These are phyloP conservation scores for Persicaria maculosa DNA, from an alignment of 148 eudicot genomes.

Conservation along the genomic window DNA sequence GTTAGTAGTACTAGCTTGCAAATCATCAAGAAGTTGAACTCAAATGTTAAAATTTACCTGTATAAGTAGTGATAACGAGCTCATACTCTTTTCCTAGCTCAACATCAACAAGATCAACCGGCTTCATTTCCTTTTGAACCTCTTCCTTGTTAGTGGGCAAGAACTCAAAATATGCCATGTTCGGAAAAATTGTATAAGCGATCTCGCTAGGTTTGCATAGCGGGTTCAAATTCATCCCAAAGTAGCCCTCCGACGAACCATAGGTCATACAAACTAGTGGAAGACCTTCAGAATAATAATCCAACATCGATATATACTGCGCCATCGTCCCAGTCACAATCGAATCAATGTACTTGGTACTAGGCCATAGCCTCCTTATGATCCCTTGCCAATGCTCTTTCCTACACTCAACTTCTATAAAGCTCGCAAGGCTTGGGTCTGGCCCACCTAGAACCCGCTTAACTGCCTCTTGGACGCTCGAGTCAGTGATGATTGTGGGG, in stretches of 20 bases:
- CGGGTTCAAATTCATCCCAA: slow-evolving; percentile 37
- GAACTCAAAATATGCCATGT: slow-evolving; percentile 40
- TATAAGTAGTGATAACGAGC: slow-evolving; percentile 41
- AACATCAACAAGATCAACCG: slow-evolving; percentile 39
- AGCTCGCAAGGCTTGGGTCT: slow-evolving; percentile 28
- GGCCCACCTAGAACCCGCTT: slow-evolving; percentile 16
- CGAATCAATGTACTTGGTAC: slow-evolving; percentile 33
- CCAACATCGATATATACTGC: slow-evolving; percentile 35
- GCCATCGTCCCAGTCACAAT: slow-evolving; percentile 45
- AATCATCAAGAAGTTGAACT: too few species aligned
- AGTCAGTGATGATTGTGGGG: slow-evolving; percentile 21
- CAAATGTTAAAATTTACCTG: slow-evolving; percentile 20
- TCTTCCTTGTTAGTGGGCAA: slow-evolving; percentile 21
- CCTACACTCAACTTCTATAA: slow-evolving; percentile 30
- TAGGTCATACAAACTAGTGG: slow-evolving; percentile 36
- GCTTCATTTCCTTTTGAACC: slow-evolving; percentile 19
- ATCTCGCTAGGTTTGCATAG: slow-evolving; percentile 34
- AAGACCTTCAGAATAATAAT: slow-evolving; percentile 30
- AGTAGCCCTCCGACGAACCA: slow-evolving; percentile 34
- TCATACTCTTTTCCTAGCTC: slow-evolving; percentile 41
- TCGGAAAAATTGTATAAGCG: slow-evolving; percentile 33
- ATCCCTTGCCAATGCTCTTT: slow-evolving; percentile 33
- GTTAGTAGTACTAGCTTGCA: too few species aligned
- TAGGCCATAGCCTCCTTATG: slow-evolving; percentile 39
- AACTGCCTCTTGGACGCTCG: slow-evolving; percentile 21